These are phyloP conservation scores for Botrytis pseudocinerea DNA, from an alignment of 2,329 filamentous ascomycete genomes.

Conservation along the genomic window DNA sequence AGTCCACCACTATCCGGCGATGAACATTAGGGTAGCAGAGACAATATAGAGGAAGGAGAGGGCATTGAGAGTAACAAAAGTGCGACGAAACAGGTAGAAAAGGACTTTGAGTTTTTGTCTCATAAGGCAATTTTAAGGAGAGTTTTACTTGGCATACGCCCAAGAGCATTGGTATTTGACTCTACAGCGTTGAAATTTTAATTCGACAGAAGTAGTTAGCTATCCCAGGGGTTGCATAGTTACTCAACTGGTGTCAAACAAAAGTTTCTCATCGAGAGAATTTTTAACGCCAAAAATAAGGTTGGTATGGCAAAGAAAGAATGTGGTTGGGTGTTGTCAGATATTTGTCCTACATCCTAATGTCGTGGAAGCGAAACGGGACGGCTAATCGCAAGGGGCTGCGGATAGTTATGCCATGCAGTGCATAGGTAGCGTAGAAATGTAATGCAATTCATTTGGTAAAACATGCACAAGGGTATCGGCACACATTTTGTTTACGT, in stretches of 20 bases:
- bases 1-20: background rate
- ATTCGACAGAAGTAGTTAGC: background rate
- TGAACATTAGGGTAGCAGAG: background rate
- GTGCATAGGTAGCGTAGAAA: background rate
- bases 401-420: slow-evolving; percentile 5
- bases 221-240: background rate
- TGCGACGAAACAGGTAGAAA: background rate
- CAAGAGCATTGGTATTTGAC: background rate
- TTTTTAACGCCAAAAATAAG: background rate
- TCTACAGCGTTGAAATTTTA: background rate
- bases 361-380: background rate
- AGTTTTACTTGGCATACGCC: background rate
- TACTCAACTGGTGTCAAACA: background rate
- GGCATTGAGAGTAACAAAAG: no score
- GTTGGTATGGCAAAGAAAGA: background rate
- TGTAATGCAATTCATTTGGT: slow-evolving; percentile 4
- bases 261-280: no score
- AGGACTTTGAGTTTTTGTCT: background rate
- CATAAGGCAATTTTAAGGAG: background rate
- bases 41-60: background rate
- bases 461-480: background rate
- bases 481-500: background rate
- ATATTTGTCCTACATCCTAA: background rate
- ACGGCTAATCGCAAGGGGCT: background rate
- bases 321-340: background rate